phyloP scores from a whole-genome alignment of 257 asterid species.

The Verbena officinalis region DNA sequence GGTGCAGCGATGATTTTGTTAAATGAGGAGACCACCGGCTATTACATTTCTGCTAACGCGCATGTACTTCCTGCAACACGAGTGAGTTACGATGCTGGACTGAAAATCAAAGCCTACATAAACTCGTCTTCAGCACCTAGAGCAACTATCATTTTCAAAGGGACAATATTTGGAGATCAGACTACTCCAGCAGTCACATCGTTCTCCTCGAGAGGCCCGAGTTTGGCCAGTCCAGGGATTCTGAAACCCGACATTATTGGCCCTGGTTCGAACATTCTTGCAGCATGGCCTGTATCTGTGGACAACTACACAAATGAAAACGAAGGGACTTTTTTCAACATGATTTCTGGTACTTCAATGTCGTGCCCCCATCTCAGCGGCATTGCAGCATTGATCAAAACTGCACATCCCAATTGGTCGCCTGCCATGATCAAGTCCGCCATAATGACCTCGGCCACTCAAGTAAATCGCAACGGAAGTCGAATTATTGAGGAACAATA shows the following conservation, averaged over 20 bases:
- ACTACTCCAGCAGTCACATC: slow-evolving; percentile 28
- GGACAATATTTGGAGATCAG: slow-evolving; percentile 23
- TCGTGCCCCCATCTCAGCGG: slow-evolving; percentile 37
- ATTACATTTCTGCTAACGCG: slow-evolving; percentile 24
- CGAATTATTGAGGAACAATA: slow-evolving; percentile 10
- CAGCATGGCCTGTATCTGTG: slow-evolving; percentile 33
- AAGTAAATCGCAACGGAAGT: not conserved
- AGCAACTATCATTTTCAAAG: slow-evolving; percentile 28
- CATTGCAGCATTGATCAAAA: slow-evolving; percentile 32
- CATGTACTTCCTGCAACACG: slow-evolving; percentile 39
- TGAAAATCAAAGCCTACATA: slow-evolving; percentile 27
- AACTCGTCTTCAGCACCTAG: slow-evolving; percentile 27
- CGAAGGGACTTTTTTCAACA: slow-evolving; percentile 21
- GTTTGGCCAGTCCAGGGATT: slow-evolving; percentile 26
- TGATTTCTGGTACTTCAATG: slow-evolving; percentile 30
- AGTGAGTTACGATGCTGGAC: slow-evolving; percentile 22
- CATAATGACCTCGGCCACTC: slow-evolving; percentile 28
- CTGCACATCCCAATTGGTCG: slow-evolving; percentile 32
- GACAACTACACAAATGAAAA: slow-evolving; percentile 21
- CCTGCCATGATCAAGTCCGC: slow-evolving; percentile 35
- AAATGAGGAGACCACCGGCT: not conserved
- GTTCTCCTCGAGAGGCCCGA: slow-evolving; percentile 34
- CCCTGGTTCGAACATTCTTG: slow-evolving; percentile 35
- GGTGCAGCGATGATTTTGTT: slow-evolving; percentile 51
- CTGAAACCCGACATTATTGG: slow-evolving; percentile 36